Percentiles rank a stretch among this genome's conserved stretches.
phyloP scores from a whole-genome alignment of 78 protist genomes.

The Bigelowiella natans region DNA sequence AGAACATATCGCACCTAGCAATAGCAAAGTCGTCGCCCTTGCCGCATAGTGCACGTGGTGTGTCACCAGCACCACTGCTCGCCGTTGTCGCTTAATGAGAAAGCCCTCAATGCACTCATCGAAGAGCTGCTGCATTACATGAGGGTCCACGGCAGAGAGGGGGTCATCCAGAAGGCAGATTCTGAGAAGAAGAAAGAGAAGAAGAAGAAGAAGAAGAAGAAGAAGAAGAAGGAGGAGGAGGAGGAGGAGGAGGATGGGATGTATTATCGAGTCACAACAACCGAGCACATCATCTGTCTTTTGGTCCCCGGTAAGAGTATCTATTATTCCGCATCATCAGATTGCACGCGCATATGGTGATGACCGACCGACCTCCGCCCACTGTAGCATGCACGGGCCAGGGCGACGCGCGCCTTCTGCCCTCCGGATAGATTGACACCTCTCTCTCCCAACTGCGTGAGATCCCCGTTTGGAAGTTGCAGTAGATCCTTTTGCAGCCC shows the following conservation, averaged over 20 bases:
- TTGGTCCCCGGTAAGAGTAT: no score
- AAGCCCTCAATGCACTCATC: neutral
- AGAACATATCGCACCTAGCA: neutral
- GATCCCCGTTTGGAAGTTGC: neutral
- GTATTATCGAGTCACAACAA: no score
- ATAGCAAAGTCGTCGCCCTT: neutral
- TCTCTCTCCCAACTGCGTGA: neutral
- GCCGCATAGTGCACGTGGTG: neutral
- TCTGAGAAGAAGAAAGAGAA: no score
- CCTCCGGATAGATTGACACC: conserved; percentile 1
- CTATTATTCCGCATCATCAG: no score
- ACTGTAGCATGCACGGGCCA: neutral
- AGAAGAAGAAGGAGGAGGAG: no score
- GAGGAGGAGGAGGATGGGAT: no score
- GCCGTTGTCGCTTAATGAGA: neutral
- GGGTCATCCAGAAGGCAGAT: conserved; percentile 21
- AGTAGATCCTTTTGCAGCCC: neutral
- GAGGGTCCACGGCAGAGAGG: neutral
- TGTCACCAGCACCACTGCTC: neutral
- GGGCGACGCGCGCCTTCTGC: neutral
- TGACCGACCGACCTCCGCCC: no score
- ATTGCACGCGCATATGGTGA: no score
- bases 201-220: no score
- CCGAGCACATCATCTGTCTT: no score
- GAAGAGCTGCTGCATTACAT: neutral